These are phyloP conservation scores for Clitoria ternatea DNA, from an alignment of 306 rosid genomes.

Conservation along the genomic window DNA sequence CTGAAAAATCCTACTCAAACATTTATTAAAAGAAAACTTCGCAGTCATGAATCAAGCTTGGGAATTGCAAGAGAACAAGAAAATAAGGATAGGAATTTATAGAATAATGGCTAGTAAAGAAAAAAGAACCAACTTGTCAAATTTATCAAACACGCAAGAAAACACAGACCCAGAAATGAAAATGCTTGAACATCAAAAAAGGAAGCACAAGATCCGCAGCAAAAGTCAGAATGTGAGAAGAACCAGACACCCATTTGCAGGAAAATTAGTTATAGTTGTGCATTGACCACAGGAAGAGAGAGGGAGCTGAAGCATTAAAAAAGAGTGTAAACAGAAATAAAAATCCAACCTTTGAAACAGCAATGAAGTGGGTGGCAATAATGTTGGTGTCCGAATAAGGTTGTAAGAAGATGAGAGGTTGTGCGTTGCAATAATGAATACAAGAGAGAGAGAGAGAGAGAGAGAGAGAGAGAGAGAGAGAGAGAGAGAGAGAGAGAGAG, in stretches of 20 bases:
- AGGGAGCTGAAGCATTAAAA: background rate
- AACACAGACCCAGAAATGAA: constrained; percentile 15
- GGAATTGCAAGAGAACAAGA: background rate
- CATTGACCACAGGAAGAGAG: background rate
- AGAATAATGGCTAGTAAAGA: background rate
- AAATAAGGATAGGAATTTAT: background rate
- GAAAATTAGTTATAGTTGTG: background rate
- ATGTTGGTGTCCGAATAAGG: background rate
- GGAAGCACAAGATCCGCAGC: constrained; percentile 15
- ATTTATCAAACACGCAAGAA: background rate
- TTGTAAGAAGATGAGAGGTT: background rate
- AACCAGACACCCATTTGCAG: background rate
- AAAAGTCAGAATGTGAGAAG: background rate
- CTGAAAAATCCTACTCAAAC: background rate
- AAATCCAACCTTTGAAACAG: constrained; percentile 19
- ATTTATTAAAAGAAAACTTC: no score
- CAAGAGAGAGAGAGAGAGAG: no score
- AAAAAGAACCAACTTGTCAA: constrained; percentile 6
- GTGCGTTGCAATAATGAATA: background rate
- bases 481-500: no score
- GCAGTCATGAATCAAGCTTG: constrained; percentile 1
- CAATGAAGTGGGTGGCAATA: constrained; percentile 2
- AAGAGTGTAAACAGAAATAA: background rate
- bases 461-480: no score
- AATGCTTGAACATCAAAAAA: constrained; percentile 11